Base-by-base conservation (phyloP, 345 rosid genomes). In the Streptanthus diversifolius region DNA sequence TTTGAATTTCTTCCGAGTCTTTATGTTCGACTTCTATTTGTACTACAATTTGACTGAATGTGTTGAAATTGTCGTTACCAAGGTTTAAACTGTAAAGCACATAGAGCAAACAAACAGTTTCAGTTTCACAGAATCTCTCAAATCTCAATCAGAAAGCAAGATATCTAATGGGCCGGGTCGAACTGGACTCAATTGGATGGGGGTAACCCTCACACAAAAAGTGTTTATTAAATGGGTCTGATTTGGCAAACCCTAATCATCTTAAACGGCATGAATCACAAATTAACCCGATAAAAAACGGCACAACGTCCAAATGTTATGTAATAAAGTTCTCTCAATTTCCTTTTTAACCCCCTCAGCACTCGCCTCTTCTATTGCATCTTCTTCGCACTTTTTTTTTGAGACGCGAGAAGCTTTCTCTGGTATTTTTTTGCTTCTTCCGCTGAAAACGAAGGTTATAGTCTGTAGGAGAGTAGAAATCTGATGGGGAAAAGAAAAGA, bases 401-500 rank as follows among this genome's bases (percentile, higher is more conserved):
- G 29, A 45, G 55, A 71, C 58, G 13, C 75, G 29, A 57, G 57
- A 27, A 47, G 6, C 59, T 60, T 25, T 17, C 14, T 37, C 19
- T 39, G 56, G 8, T 10, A 25, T 24, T 17, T 13, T 17, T 56
- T 68, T 3, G 11, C 35, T 14, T 18, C 10, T 56, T 37, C 13
- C 3, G 30, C 29, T 41, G 54, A 8, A 44, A 24, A 19, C 37
- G 22, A 35, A 68, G 69, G 36, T 29, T 7, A 3, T 8, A 25
- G 3, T 37, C n/a, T 19, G 12, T 27, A 36, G 9, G 43, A 49
- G 68, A 48, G 36, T 13, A 29, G 24, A 52, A 59, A 68, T 60
- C 83, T 78, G 35, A 93, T 91, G 98, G 97, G 98, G 68, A 93
- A 86, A 82, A 84, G 98, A 63, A 93, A 87, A 66, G 98, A 88